Conservation (phyloP, 1,284 basidiomycete species). For the Moesziomyces antarcticus region DNA sequence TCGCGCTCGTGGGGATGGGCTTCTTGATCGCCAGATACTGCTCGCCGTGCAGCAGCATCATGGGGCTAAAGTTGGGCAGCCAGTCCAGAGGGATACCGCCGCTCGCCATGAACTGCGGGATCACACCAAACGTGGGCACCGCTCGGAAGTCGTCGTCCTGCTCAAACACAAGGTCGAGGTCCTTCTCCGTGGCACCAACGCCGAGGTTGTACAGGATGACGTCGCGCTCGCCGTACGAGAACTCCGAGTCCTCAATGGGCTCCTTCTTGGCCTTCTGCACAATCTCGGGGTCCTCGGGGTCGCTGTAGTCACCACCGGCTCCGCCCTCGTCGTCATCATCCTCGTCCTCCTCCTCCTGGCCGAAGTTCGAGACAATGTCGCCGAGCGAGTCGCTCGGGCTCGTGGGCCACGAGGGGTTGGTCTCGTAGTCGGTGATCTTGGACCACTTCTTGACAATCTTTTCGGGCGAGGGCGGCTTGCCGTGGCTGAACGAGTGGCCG, state of each 20-base stretch:
- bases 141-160: constrained; percentile 85
- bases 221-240: constrained; percentile 84
- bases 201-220: constrained; percentile 96
- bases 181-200: constrained; percentile 91
- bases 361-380: constrained; percentile 65
- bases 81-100: constrained; percentile 75
- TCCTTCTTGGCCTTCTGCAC: constrained; percentile 85
- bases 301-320: constrained; percentile 72
- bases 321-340: constrained; percentile 54
- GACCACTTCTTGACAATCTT: constrained; percentile 60
- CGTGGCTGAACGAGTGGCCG: constrained; percentile 71
- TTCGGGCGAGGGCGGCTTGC: constrained; percentile 60
- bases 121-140: constrained; percentile 92
- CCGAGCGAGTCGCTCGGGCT: constrained; percentile 60
- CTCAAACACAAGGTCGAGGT: constrained; percentile 92
- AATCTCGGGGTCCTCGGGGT: constrained; percentile 84
- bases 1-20: constrained; percentile 86
- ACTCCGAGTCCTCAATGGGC: constrained; percentile 54
- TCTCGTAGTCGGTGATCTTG: constrained; percentile 65
- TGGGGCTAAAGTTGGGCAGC: constrained; percentile 92
- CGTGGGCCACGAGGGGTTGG: constrained; percentile 64
- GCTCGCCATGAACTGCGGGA: constrained; percentile 80
- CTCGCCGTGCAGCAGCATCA: constrained; percentile 97
- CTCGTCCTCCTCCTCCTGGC: constrained; percentile 53
- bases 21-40: constrained; percentile 91